Conservation (phyloP, 1,284 basidiomycete species). For the Nidula niveotomentosa region DNA sequence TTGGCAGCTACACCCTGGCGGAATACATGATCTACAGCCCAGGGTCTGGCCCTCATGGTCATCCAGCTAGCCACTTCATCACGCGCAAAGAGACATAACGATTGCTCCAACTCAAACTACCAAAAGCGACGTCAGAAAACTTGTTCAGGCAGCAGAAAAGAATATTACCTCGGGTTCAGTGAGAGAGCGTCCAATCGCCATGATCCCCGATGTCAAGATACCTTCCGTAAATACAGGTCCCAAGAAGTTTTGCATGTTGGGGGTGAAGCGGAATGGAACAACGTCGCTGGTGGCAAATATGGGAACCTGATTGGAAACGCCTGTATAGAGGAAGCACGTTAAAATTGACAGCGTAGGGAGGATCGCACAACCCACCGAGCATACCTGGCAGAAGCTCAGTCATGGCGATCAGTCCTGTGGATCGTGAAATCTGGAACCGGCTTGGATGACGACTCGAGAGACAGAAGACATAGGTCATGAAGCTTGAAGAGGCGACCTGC, state of each 20-base stretch:
- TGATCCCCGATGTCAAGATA: constrained; percentile 81
- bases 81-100: constrained; percentile 86
- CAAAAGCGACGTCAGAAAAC: background rate
- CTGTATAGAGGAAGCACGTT: constrained; percentile 17
- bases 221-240: constrained; percentile 92
- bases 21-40: constrained; percentile 60
- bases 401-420: constrained; percentile 91
- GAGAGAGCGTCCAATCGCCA: constrained; percentile 89
- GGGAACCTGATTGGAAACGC: constrained; percentile 44
- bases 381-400: constrained; percentile 86
- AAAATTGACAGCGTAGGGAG: no score
- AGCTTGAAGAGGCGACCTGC: constrained; percentile 87
- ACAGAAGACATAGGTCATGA: constrained; percentile 91
- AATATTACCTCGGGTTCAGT: constrained; percentile 85
- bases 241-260: constrained; percentile 95
- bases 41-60: constrained; percentile 46
- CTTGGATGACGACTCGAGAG: constrained; percentile 84
- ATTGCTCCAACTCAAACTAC: constrained; percentile 87
- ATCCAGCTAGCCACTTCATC: constrained; percentile 90
- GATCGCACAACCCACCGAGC: constrained; percentile 12
- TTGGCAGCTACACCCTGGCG: constrained; percentile 72
- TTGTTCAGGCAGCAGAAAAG: background rate
- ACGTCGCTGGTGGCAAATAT: constrained; percentile 80
- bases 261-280: constrained; percentile 96
- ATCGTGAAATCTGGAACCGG: constrained; percentile 87